Evolutionary conservation across 148 eudicot species (phyloP), one percentile per base, ranked within the genome.

Genomic region (Fagopyrum homotropicum): DNA sequence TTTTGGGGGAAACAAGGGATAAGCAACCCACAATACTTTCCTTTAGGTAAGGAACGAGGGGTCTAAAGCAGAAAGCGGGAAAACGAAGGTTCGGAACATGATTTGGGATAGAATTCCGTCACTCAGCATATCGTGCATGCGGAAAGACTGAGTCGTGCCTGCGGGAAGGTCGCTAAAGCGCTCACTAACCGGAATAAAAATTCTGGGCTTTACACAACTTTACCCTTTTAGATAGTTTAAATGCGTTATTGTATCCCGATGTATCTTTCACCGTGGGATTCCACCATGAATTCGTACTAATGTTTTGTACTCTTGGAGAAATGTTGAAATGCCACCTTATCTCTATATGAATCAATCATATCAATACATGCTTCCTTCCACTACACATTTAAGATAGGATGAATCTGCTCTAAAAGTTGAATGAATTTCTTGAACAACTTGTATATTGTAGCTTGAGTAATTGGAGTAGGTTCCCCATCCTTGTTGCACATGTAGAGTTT

Each of bases 281-380:
- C 66, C 66, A 60, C 70, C 35, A 64, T 14, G 45, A 64, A 5
- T 64, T 17, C 70, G 70, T 64, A 64, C 70, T 40, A 64, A 4
- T 64, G 35, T 64, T 7, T 40, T 64, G 66, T 60, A 60, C 66
- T 22, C 43, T 60, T 30, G 70, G 70, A 1, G 70, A 64, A 12
- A 12, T 64, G 66, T 60, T 22, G 70, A 64, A 64, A 30, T 64
- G 40, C 12, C 17, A 56, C 29, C 29, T 56, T 56, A 56, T 17
- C 61, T 17, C 7, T 26, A 22, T 22, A 17, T 0, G 30, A 56
- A 19, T 16, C 61, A 56, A 56, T 56, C 61, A 56, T 56, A 17
- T 56, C 61, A 56, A 51, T 4, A 56, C 26, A 56, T 56, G 61
- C 61, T 56, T 61, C 30, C 43, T 61, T 56, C 29, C 68, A 61